phyloP scores from a whole-genome alignment of 129 eudicot genomes.

The Flaveria trinervia region DNA sequence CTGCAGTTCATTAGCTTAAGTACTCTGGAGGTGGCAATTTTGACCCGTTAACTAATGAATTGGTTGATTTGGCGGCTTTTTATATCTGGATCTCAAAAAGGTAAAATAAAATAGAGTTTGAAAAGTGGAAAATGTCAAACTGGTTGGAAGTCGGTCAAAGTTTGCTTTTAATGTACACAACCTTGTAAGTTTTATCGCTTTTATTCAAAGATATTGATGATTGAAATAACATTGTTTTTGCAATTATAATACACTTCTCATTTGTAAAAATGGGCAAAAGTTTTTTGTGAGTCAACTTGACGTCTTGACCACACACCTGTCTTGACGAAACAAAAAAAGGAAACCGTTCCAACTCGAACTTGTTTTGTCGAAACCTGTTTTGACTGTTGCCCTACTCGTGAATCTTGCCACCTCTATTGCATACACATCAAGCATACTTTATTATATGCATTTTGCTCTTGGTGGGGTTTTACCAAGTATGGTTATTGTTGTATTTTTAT shows the following conservation, averaged over 20 bases:
- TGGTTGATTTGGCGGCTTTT: background rate
- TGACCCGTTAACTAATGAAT: background rate
- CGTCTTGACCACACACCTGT: background rate
- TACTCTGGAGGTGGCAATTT: slow-evolving; percentile 2
- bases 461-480: too few relatives aligned
- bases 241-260: background rate
- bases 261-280: background rate
- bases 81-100: background rate
- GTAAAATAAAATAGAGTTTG: background rate
- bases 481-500: background rate
- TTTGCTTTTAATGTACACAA: background rate
- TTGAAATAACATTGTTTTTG: background rate
- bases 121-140: background rate
- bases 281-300: background rate
- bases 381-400: background rate
- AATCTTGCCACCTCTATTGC: background rate
- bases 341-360: background rate
- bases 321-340: background rate
- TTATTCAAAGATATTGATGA: background rate
- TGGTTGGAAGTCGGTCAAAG: background rate
- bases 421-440: background rate
- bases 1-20: slow-evolving; percentile 16
- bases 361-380: slow-evolving; percentile 7
- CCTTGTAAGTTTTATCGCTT: background rate
- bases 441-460: background rate